These are phyloP conservation scores for Russula compacta DNA, from an alignment of 768 basidiomycete species.

Conservation along the genomic window DNA sequence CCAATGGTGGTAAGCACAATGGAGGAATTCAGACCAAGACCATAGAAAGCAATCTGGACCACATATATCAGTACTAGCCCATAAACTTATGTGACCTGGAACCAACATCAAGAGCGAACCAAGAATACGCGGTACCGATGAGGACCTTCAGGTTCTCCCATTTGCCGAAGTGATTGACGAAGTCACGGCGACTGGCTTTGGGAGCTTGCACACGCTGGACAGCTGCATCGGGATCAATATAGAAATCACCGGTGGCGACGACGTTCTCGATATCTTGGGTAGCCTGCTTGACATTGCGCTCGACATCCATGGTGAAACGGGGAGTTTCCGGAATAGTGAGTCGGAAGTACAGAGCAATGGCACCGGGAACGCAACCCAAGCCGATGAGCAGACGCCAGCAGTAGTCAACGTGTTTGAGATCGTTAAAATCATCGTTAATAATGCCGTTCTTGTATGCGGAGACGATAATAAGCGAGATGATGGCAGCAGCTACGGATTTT, in stretches of 20 bases:
- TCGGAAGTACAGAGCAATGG: slow-evolving; percentile 82
- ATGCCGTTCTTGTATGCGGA: slow-evolving; percentile 58
- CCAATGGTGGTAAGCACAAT: slow-evolving; percentile 69
- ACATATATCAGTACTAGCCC: background rate
- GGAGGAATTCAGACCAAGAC: slow-evolving; percentile 75
- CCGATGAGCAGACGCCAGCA: slow-evolving; percentile 87
- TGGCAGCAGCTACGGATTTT: slow-evolving; percentile 41
- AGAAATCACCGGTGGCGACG: slow-evolving; percentile 38
- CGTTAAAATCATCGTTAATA: slow-evolving; percentile 35
- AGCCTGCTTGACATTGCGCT: slow-evolving; percentile 73
- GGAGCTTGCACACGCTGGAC: slow-evolving; percentile 59
- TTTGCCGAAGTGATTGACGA: slow-evolving; percentile 54
- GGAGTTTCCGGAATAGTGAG: slow-evolving; percentile 90
- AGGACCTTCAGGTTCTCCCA: slow-evolving; percentile 77
- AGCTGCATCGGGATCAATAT: slow-evolving; percentile 45
- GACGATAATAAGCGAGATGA: slow-evolving; percentile 57
- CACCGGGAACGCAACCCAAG: slow-evolving; percentile 74
- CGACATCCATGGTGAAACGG: slow-evolving; percentile 87
- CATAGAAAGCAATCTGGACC: slow-evolving; percentile 74
- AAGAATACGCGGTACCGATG: slow-evolving; percentile 69
- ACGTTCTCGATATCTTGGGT: slow-evolving; percentile 64
- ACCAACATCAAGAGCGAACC: slow-evolving; percentile 80
- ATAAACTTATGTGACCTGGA: slow-evolving; percentile 26
- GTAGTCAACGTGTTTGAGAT: slow-evolving; percentile 50
- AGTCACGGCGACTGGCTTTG: slow-evolving; percentile 60